A percentile compares a stretch with the other conserved stretches of the same genome.
Conservation (phyloP, 129 eudicot species). For the Tanacetum coccineum region DNA sequence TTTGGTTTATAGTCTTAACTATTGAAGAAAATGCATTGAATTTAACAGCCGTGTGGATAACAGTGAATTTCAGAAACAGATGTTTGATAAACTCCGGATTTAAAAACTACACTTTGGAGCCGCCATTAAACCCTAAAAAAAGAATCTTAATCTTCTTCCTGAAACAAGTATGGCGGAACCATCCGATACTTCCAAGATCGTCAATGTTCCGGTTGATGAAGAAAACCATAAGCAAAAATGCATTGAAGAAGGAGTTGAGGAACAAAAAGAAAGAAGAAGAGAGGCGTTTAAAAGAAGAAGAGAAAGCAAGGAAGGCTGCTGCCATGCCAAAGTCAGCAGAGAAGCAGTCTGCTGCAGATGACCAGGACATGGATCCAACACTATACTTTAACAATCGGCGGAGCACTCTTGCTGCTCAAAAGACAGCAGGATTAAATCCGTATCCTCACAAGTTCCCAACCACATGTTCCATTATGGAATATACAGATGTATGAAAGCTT, state of each 20-base stretch:
- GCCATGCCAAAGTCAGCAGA: constrained; percentile 42
- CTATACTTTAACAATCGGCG: constrained; percentile 39
- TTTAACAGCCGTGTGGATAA: too few species aligned
- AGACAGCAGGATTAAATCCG: too few species aligned
- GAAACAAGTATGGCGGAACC: constrained; percentile 10
- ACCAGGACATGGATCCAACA: constrained; percentile 94
- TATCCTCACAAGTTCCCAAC: too few species aligned
- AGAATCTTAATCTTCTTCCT: neutral
- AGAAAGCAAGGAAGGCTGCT: constrained; percentile 52
- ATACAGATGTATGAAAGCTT: too few species aligned
- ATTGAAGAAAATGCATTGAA: too few species aligned
- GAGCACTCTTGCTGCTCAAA: too few species aligned
- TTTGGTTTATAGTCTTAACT: too few species aligned
- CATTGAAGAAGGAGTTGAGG: constrained; percentile 46
- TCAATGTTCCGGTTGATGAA: constrained; percentile 10
- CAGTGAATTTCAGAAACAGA: too few species aligned
- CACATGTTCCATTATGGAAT: too few species aligned
- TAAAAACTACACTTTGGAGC: constrained; percentile 5
- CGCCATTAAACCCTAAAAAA: constrained; percentile 3
- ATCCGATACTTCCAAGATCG: neutral
- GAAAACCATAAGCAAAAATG: constrained; percentile 38
- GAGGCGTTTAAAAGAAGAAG: constrained; percentile 45
- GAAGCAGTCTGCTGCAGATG: constrained; percentile 63
- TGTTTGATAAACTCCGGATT: too few species aligned
- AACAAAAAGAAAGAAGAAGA: constrained; percentile 51